Percentiles rank a stretch among this genome's conserved stretches.
phyloP scores from a whole-genome alignment of 257 asterid species.

The Solanum ossicruentum region DNA sequence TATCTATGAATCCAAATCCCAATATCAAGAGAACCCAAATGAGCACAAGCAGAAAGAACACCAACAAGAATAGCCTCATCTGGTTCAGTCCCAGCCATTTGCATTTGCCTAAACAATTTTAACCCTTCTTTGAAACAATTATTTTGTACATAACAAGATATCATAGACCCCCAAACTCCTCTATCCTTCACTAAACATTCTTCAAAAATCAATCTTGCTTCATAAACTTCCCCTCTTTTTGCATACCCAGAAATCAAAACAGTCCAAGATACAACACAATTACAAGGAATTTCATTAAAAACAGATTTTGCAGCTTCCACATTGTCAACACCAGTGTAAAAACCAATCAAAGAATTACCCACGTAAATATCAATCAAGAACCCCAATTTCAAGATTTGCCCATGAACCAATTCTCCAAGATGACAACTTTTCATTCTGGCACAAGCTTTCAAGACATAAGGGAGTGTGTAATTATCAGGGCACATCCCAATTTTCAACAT shows the following conservation, averaged over 20 bases:
- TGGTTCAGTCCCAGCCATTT: slow-evolving; percentile 39
- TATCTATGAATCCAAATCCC: slow-evolving; percentile 60
- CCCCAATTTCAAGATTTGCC: slow-evolving; percentile 39
- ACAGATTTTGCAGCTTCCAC: slow-evolving; percentile 41
- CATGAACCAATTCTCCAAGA: slow-evolving; percentile 46
- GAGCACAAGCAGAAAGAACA: slow-evolving; percentile 52
- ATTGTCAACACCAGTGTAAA: slow-evolving; percentile 38
- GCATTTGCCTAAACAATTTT: slow-evolving; percentile 53
- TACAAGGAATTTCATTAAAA: slow-evolving; percentile 42
- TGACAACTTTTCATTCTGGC: slow-evolving; percentile 14
- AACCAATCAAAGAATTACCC: slow-evolving; percentile 37
- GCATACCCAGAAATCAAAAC: slow-evolving; percentile 54
- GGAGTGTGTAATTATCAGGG: slow-evolving; percentile 64
- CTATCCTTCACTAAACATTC: slow-evolving; percentile 51
- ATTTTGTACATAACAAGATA: slow-evolving; percentile 64
- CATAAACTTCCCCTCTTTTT: slow-evolving; percentile 39
- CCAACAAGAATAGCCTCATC: slow-evolving; percentile 56
- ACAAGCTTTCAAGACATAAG: slow-evolving; percentile 48
- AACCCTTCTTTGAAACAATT: slow-evolving; percentile 69
- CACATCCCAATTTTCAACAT: slow-evolving; percentile 26
- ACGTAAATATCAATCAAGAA: slow-evolving; percentile 28
- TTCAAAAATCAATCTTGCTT: slow-evolving; percentile 51
- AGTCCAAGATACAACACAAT: slow-evolving; percentile 54
- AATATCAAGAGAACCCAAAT: slow-evolving; percentile 49
- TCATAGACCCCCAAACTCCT: slow-evolving; percentile 70